Evolutionary conservation across 257 asterid species (phyloP).

Genomic region (Plectranthus barbatus): DNA sequence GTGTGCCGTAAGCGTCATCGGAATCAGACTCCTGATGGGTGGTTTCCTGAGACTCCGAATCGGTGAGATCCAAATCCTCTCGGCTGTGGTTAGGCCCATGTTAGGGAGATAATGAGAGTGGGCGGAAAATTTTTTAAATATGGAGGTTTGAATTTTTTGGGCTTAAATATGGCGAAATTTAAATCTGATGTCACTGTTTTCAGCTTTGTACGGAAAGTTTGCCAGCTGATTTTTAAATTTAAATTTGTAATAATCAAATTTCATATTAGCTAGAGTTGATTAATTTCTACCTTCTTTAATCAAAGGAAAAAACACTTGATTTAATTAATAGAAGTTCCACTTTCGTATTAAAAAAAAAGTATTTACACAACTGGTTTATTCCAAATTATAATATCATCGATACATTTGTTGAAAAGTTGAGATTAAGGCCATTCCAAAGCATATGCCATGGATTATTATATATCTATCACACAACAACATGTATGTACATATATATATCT

Average conservation of each 20-base stretch:
- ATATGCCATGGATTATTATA: too few relatives aligned
- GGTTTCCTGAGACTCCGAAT: slow-evolving; percentile 42
- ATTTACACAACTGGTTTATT: too few relatives aligned
- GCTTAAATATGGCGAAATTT: too few relatives aligned
- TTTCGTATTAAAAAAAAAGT: too few relatives aligned
- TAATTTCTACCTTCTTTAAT: too few relatives aligned
- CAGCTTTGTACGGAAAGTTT: slow-evolving; percentile 11
- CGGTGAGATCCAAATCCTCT: slow-evolving; percentile 63
- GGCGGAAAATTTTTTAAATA: slow-evolving; percentile 24
- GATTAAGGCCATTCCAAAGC: too few relatives aligned
- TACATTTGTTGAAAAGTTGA: too few relatives aligned
- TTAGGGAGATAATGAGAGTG: slow-evolving; percentile 10
- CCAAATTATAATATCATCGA: too few relatives aligned
- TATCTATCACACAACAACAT: too few relatives aligned
- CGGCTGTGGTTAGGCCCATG: slow-evolving; percentile 89
- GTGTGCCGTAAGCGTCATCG: slow-evolving; percentile 52
- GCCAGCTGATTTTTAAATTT: neutral
- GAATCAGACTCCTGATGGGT: slow-evolving; percentile 25
- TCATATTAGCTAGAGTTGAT: too few relatives aligned
- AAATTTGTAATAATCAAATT: neutral
- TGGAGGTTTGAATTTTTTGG: slow-evolving; percentile 16
- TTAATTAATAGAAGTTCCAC: too few relatives aligned
- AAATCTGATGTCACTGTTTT: neutral
- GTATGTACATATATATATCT: neutral
- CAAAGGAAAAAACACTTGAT: too few relatives aligned